Conservation (phyloP, 495 filamentous ascomycete species). For the Aspergillus asperescens region DNA sequence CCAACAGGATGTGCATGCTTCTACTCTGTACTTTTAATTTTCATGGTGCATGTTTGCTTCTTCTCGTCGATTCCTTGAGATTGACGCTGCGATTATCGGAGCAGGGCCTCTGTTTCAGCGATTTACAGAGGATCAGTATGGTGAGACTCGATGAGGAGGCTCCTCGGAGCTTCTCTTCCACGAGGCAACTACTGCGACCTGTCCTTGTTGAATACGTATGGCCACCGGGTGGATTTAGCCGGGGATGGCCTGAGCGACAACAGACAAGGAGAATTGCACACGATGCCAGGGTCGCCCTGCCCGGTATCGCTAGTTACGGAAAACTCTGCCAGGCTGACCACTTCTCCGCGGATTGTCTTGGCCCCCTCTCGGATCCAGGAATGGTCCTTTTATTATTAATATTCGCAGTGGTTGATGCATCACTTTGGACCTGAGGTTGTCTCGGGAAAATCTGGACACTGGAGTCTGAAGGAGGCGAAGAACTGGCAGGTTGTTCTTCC, state of each 20-base stretch:
- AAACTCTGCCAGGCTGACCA: conserved; percentile 8
- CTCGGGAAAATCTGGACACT: neutral
- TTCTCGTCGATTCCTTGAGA: neutral
- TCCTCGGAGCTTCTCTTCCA: neutral
- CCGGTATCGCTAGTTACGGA: conserved; percentile 13
- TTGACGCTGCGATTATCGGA: conserved; percentile 8
- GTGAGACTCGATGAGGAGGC: no score
- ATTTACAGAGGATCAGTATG: neutral
- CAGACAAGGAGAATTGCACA: neutral
- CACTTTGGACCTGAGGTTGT: neutral
- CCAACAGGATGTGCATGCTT: conserved; percentile 4
- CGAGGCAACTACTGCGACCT: no score
- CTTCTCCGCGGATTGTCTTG: conserved; percentile 13
- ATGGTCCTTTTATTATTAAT: no score
- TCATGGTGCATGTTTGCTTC: conserved; percentile 13
- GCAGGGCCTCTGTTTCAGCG: no score
- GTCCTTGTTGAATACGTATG: no score
- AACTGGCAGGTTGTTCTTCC: neutral
- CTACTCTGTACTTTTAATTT: conserved; percentile 5
- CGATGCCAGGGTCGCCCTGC: neutral
- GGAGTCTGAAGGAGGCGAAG: neutral
- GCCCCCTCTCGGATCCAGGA: neutral
- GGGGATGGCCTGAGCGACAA: conserved; percentile 1
- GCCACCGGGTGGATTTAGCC: neutral
- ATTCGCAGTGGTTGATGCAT: neutral